Evolutionary conservation across 805 yeast species (phyloP), one percentile per base, ranked within the genome.

Genomic region (Grigorovia yakushimaensis): DNA sequence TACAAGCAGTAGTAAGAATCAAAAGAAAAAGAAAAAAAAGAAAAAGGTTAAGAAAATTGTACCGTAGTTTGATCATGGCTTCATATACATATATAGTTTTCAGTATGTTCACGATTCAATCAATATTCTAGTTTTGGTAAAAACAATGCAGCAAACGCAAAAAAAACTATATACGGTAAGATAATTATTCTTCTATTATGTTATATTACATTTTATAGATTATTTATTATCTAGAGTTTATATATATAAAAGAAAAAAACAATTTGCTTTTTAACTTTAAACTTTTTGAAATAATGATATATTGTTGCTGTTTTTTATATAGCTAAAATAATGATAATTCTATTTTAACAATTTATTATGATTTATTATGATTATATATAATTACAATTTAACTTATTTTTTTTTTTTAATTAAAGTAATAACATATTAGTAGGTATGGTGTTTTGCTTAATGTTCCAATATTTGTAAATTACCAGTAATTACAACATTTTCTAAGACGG

Each of bases 401-500:
- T 24, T 7, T 24, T 24, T 24, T 24, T 24, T 24, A 24, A n/a
- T n/a, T n/a, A n/a, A n/a, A n/a, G n/a, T n/a, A n/a, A n/a, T n/a
- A n/a, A n/a, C n/a, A n/a, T n/a, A n/a, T n/a, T n/a, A n/a, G n/a
- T n/a, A n/a, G n/a, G n/a, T n/a, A n/a, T n/a, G n/a, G n/a, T n/a
- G n/a, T n/a, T n/a, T n/a, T 19, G 19, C 27, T 47, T 41, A 55
- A 52, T 55, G 59, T 49, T 55, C 59, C 38, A 55, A 77, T 59
- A 93, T 89, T 61, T 94, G 88, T 70, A 91, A 77, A 72, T 87
- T 88, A 67, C 98, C 98, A 46, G 98, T 91, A 59, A 91, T 87
- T 53, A 91, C 98, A 45, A 91, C 98, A 64, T 93, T 93, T 69
- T 93, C 98, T 61, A 93, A 76, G 47, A 89, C 76, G 13, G 95